Conservation (phyloP, 495 filamentous ascomycete genomes). For the Trichocladium antarcticum region DNA sequence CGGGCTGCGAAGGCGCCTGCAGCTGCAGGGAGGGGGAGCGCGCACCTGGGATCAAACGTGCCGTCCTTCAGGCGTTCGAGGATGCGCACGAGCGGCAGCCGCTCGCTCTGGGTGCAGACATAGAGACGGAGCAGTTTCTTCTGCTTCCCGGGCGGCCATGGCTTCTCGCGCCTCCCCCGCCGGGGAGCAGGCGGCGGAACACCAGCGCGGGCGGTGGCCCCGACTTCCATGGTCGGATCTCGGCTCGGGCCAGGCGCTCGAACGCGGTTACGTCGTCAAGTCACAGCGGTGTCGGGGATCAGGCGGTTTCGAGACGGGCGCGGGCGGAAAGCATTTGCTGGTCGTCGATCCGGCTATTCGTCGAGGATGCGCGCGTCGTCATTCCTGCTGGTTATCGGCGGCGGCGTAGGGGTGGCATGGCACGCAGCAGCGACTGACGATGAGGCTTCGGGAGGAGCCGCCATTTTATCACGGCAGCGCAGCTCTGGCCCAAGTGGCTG, state of each 20-base stretch:
- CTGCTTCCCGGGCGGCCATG: constrained; percentile 26
- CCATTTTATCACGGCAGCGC: constrained; percentile 13
- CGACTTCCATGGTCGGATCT: constrained; percentile 11
- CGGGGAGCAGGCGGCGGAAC: constrained; percentile 20
- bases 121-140: constrained; percentile 27
- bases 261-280: too few relatives aligned
- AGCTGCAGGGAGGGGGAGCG: background rate
- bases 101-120: constrained; percentile 28
- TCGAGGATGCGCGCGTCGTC: background rate
- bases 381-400: background rate
- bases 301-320: background rate
- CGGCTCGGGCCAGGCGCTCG: too few relatives aligned
- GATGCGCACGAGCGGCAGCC: constrained; percentile 25
- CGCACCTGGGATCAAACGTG: constrained; percentile 26
- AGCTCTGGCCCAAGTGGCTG: background rate
- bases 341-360: background rate
- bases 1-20: background rate
- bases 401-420: background rate
- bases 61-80: constrained; percentile 26
- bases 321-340: too few relatives aligned
- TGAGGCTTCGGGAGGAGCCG: constrained; percentile 13
- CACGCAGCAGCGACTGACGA: constrained; percentile 5
- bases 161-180: constrained; percentile 26
- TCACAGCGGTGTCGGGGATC: background rate
- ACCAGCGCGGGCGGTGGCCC: constrained; percentile 9